These are phyloP conservation scores for Alternaria novae-zelandiae DNA, from an alignment of 2,329 filamentous ascomycete species.

Conservation along the genomic window DNA sequence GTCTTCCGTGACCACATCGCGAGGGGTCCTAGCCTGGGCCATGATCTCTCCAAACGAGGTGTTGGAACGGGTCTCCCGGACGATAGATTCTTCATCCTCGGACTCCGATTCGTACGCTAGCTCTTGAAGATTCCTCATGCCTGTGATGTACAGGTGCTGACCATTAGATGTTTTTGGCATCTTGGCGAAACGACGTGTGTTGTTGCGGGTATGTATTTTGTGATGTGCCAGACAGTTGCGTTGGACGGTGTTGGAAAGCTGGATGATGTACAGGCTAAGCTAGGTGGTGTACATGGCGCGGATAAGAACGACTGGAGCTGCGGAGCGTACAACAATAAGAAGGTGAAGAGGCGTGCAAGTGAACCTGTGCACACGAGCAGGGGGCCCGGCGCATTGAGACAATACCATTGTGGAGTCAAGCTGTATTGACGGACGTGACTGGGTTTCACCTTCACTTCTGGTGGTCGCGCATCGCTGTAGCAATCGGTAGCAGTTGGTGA, in stretches of 20 bases:
- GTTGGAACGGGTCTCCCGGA: neutral
- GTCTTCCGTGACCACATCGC: neutral
- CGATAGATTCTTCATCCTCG: neutral
- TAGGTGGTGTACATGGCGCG: neutral
- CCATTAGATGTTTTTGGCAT: neutral
- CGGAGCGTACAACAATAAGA: neutral
- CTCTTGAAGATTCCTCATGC: neutral
- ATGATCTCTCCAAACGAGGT: neutral
- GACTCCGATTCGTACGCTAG: neutral
- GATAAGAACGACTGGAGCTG: neutral
- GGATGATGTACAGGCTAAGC: neutral
- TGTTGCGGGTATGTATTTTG: neutral
- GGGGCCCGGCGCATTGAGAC: neutral
- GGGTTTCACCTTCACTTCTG: neutral
- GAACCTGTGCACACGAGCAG: neutral
- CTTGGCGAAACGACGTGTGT: neutral
- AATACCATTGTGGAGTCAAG: neutral
- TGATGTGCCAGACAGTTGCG: neutral
- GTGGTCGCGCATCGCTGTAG: neutral
- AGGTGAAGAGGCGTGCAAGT: neutral
- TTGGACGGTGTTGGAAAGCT: neutral
- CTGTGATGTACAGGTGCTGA: neutral
- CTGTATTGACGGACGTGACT: neutral
- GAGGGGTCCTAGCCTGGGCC: neutral
- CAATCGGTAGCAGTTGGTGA: neutral